Evolutionary conservation across 192 early-diverging fungal genomes (phyloP), one percentile per base, ranked within the genome.

Genomic region (Cetraspora pellucida): DNA sequence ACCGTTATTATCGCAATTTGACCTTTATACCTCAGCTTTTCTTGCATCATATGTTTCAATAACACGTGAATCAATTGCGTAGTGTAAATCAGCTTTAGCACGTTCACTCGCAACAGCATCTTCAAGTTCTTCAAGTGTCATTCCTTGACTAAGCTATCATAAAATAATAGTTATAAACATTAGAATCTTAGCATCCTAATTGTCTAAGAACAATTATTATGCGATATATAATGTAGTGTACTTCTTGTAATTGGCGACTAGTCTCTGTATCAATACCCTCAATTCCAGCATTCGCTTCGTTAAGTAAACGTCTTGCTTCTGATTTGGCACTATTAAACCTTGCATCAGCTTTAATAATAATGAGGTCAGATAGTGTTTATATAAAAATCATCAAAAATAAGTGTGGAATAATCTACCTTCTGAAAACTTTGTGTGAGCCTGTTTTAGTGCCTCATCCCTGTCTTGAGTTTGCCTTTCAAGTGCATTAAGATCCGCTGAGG

Each of bases 21-120:
- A 25, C 21, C 14, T 14, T 31, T 7, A 25, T 79, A 77, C 81
- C 50, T 90, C 89, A 17, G 28, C 69, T 77, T 87, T 74, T 57
- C 93, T 87, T 57, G 85, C 78, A 79, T 91, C 89, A 77, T 91
- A 95, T 68, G 92, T 83, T 19, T 88, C 83, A 71, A 95, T 85
- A 2, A 92, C 88, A 11, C 80, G 75, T 21, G 88, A 81, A 71
- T 92, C 89, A 2, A 85, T 80, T 4, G 79, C 75, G 37, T 82
- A 81, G 45, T 89, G 82, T 50, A 89, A 77, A 0, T 89, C 88
- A 11, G 85, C 85, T 46, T 85, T 88, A 14, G 91, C 85, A 21
- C 80, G 60, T 75, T 90, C 85, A 1, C 77, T 77, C 13, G 81
- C 80, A 49, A 94, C 82, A 69, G 84, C 83, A 21, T 88, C 85